Percentiles rank a stretch among this genome's conserved stretches.
Evolutionary conservation across 2,329 filamentous ascomycete genomes (phyloP).

Genomic region (Alternaria angustiovoidea): DNA sequence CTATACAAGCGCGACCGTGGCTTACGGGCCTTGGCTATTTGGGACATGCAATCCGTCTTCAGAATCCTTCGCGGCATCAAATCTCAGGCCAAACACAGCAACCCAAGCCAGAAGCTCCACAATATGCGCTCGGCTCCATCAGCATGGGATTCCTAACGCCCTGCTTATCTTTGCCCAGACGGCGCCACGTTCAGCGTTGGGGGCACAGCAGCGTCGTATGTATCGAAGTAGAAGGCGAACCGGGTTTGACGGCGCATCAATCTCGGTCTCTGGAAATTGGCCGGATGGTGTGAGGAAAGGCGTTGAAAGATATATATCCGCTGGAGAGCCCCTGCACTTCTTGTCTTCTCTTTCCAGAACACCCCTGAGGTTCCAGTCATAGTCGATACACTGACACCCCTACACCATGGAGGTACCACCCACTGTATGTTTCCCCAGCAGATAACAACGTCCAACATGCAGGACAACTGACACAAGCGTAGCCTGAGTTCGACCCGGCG

Average conservation of each 20-base stretch:
- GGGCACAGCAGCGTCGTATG: constrained; percentile 25
- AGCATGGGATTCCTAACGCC: constrained; percentile 15
- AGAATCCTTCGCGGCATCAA: constrained; percentile 8
- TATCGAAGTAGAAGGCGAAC: constrained; percentile 24
- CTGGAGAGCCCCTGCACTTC: constrained; percentile 22
- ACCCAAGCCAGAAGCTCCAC: constrained; percentile 14
- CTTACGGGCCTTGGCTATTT: constrained; percentile 20
- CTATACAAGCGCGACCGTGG: constrained; percentile 16
- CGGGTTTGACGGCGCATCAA: constrained; percentile 14
- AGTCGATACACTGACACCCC: neutral
- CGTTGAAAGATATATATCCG: constrained; percentile 33
- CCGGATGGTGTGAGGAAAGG: constrained; percentile 7
- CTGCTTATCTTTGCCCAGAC: constrained; percentile 47
- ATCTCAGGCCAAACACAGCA: constrained; percentile 17
- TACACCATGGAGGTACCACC: constrained; percentile 28
- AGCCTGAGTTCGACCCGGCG: constrained; percentile 53
- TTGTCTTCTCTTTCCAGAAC: constrained; percentile 8
- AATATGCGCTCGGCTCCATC: constrained; percentile 18
- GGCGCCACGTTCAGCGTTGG: constrained; percentile 24
- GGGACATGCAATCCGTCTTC: constrained; percentile 13
- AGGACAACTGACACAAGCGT: constrained; percentile 1
- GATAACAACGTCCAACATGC: neutral
- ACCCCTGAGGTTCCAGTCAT: constrained; percentile 6
- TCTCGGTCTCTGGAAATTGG: constrained; percentile 21
- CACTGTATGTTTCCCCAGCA: constrained; percentile 21